phyloP scores from a whole-genome alignment of 108 stramenopile species.

The Bacterosira constricta region DNA sequence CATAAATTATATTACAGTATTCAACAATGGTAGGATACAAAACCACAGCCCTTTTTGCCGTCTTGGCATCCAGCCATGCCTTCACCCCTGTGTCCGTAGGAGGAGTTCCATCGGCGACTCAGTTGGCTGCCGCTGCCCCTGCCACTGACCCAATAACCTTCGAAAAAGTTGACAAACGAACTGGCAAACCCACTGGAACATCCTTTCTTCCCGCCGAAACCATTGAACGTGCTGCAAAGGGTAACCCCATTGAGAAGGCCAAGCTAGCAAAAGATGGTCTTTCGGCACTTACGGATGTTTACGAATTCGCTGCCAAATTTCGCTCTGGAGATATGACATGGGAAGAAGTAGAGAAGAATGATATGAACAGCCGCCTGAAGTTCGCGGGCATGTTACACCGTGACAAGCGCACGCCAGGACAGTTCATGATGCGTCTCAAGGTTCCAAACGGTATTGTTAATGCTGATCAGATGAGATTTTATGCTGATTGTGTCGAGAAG shows the following conservation, averaged over 20 bases:
- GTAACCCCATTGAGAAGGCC: slow-evolving; percentile 79
- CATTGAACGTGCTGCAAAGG: slow-evolving; percentile 61
- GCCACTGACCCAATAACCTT: slow-evolving; percentile 7
- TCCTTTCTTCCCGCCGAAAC: slow-evolving; percentile 80
- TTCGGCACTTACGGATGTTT: slow-evolving; percentile 83
- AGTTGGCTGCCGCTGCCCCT: neutral
- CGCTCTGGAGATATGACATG: slow-evolving; percentile 85
- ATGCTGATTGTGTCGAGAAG: slow-evolving; percentile 80
- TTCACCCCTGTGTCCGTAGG: slow-evolving; percentile 1
- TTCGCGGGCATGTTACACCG: slow-evolving; percentile 94
- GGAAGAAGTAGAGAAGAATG: slow-evolving; percentile 86
- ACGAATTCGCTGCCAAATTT: slow-evolving; percentile 85
- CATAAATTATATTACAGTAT: neutral
- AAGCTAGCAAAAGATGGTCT: slow-evolving; percentile 84
- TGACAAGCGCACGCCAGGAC: slow-evolving; percentile 91
- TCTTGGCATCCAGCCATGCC: slow-evolving; percentile 14
- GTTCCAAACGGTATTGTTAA: slow-evolving; percentile 95
- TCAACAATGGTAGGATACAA: neutral
- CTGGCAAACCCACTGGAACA: slow-evolving; percentile 75
- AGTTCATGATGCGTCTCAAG: slow-evolving; percentile 94
- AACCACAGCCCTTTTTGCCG: neutral
- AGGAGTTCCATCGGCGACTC: neutral
- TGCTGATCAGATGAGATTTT: slow-evolving; percentile 88
- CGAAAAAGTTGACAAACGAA: slow-evolving; percentile 34
- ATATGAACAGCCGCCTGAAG: slow-evolving; percentile 89